phyloP scores from a whole-genome alignment of 768 basidiomycete genomes.

The Cystobasidium ongulense region DNA sequence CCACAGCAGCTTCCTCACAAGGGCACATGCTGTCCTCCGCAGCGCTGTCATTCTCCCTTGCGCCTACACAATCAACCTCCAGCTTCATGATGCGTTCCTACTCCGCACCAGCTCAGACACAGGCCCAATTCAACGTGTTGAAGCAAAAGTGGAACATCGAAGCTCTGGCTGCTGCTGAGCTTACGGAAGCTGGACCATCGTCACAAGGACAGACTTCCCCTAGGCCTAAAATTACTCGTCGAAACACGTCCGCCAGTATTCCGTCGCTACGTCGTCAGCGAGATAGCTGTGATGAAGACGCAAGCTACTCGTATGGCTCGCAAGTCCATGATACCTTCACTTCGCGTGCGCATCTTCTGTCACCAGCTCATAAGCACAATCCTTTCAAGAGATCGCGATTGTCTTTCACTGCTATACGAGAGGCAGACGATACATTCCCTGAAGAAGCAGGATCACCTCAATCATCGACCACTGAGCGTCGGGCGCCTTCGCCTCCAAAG shows the following conservation, averaged over 20 bases:
- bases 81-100: slow-evolving; percentile 21
- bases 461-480: neutral
- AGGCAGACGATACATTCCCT: neutral
- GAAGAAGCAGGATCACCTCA: neutral
- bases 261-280: neutral
- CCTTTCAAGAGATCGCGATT: slow-evolving; percentile 23
- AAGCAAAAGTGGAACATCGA: slow-evolving; percentile 10
- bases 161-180: slow-evolving; percentile 1
- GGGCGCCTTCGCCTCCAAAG: neutral
- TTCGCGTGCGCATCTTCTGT: slow-evolving; percentile 17
- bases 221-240: neutral
- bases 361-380: neutral
- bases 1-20: neutral
- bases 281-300: neutral
- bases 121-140: neutral
- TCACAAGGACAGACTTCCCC: neutral
- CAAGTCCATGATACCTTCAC: neutral
- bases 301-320: neutral
- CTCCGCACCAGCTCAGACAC: slow-evolving; percentile 21
- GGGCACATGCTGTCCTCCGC: neutral
- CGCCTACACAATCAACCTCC: neutral
- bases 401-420: neutral
- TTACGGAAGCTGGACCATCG: neutral
- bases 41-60: neutral
- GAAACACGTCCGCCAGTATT: slow-evolving; percentile 3